These are phyloP conservation scores for Cornus suecica DNA, from an alignment of 148 eudicot species.

Conservation along the genomic window DNA sequence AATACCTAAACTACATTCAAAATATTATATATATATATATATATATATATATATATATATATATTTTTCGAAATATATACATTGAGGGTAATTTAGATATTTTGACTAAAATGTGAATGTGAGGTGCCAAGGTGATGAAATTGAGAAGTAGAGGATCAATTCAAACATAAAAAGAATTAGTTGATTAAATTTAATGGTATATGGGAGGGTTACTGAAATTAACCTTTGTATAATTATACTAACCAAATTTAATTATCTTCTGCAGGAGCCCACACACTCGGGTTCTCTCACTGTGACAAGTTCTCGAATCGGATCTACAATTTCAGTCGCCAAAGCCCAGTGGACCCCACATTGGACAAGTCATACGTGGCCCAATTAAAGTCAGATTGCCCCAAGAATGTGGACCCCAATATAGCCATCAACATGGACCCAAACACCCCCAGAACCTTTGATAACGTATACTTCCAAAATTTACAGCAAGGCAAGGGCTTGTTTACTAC, in stretches of 20 bases:
- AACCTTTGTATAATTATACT: too few species aligned
- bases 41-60: too few species aligned
- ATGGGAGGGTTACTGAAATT: too few species aligned
- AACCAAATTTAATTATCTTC: neutral
- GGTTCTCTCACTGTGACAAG: constrained; percentile 75
- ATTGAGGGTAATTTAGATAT: too few species aligned
- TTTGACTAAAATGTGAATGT: too few species aligned
- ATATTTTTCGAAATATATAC: too few species aligned
- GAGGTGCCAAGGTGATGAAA: too few species aligned
- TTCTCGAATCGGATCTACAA: constrained; percentile 70
- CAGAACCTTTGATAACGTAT: constrained; percentile 57
- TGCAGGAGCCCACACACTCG: constrained; percentile 72
- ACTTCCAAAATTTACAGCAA: constrained; percentile 55
- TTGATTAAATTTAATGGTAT: too few species aligned
- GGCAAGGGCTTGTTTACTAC: constrained; percentile 79
- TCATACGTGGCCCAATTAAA: constrained; percentile 48
- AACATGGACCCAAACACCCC: constrained; percentile 78
- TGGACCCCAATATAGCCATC: constrained; percentile 73
- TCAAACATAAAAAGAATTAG: too few species aligned
- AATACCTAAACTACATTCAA: too few species aligned
- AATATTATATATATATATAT: too few species aligned
- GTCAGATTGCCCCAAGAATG: constrained; percentile 60
- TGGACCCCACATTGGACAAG: constrained; percentile 67
- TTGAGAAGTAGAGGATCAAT: too few species aligned
- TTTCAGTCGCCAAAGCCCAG: constrained; percentile 34